phyloP scores from a whole-genome alignment of 1,284 basidiomycete genomes.

The Boletus mariae region DNA sequence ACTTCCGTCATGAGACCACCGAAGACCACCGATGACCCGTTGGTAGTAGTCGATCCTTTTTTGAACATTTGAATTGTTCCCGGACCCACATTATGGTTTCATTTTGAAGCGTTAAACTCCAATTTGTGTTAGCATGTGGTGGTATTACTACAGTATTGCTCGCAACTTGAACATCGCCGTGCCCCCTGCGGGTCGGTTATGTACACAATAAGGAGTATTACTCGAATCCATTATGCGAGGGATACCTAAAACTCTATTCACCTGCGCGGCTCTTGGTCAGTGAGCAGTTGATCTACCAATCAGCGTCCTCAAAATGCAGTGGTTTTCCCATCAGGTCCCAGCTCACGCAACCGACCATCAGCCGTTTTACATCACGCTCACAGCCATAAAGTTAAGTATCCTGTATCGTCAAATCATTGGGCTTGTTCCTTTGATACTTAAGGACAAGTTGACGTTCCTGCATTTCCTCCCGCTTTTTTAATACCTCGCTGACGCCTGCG shows the following conservation, averaged over 20 bases:
- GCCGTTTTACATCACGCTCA: constrained; percentile 33
- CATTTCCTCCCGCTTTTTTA: constrained; percentile 12
- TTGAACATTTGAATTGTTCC: not conserved
- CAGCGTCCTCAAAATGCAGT: constrained; percentile 10
- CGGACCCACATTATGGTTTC: not conserved
- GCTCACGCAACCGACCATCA: constrained; percentile 31
- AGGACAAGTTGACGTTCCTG: constrained; percentile 20
- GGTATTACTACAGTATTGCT: not conserved
- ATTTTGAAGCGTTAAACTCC: not conserved
- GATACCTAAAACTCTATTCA: constrained; percentile 35
- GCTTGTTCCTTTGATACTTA: constrained; percentile 30
- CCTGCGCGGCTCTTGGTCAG: constrained; percentile 5
- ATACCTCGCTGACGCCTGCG: constrained; percentile 16
- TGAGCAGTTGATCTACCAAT: constrained; percentile 27
- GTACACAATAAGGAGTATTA: constrained; percentile 3
- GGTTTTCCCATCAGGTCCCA: constrained; percentile 30
- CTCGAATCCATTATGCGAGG: constrained; percentile 4
- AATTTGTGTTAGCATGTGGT: constrained; percentile 5
- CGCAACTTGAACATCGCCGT: constrained; percentile 2
- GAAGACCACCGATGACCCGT: too few relatives aligned
- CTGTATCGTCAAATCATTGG: constrained; percentile 18
- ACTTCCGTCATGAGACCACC: not conserved
- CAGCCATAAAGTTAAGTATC: constrained; percentile 31
- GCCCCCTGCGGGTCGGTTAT: not conserved
- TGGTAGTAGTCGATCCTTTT: not conserved